Evolutionary conservation across 2,329 filamentous ascomycete species (phyloP), one percentile per base, ranked within the genome.

Genomic region (Pseudofabraea citricarpa): DNA sequence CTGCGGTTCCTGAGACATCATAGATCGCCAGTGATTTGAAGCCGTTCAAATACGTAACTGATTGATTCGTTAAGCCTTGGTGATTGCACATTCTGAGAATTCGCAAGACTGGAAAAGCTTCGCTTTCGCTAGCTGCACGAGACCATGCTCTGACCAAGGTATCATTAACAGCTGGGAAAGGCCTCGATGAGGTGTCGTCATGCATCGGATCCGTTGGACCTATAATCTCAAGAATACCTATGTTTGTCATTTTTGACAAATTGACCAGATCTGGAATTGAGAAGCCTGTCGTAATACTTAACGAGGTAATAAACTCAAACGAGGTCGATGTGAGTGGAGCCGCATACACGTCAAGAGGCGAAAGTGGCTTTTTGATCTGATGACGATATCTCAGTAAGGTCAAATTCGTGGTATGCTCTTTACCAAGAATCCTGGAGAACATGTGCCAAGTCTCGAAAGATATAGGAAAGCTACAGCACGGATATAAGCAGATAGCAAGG

Each of bases 61-160:
- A 63, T 20, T 46, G 44, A 9, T 44, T 39, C 2, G 60, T 64
- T 2, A 64, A 13, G 3, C 55, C 51, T 20, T 43, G 19, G 31
- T 58, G 55, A 24, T 56, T 48, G 50, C 59, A 55, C 2, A 64
- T 51, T 35, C 49, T 58, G 23, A 64, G 43, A 13, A 64, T 52
- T 41, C 60, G 50, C 33, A 64, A 40, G 7, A 61, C 50, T 2
- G 47, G 44, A 22, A 64, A 64, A 3, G 52, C 50, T 2, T 48
- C 53, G 6, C 55, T 46, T 15, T 54, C 48, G 8, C 38, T 24
- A 9, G 57, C 60, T 31, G 51, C 47, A 26, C 51, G 35, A 35
- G 51, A 47, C 61, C 61, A 64, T 8, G 58, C 52, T 42, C 57
- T 51, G n/a, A 64, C 36, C 6, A 64, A 33, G 22, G 53, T 45